Conservation (phyloP, 2,329 filamentous ascomycete genomes). For the Piedraia hortae region DNA sequence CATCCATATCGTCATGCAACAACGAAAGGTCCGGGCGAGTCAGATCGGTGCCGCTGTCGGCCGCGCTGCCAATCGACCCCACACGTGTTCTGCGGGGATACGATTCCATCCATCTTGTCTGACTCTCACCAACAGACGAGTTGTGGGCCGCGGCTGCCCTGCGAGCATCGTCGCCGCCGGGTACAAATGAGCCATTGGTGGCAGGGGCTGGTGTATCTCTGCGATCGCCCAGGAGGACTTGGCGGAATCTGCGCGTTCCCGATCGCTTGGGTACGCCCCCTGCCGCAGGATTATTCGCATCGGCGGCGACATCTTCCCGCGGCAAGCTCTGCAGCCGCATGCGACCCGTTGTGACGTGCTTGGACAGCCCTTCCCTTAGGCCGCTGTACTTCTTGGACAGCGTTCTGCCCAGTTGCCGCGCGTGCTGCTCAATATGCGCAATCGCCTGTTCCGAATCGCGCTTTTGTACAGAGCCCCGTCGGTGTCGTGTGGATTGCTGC, state of each 20-base stretch:
- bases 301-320: constrained; percentile 7
- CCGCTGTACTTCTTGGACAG: constrained; percentile 3
- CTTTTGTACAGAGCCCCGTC: too few relatives aligned
- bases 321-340: constrained; percentile 8
- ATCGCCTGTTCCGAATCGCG: too few relatives aligned
- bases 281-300: too few relatives aligned
- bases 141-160: constrained; percentile 9
- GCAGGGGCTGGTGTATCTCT: constrained; percentile 12
- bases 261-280: too few relatives aligned
- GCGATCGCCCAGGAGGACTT: constrained; percentile 5
- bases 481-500: too few relatives aligned
- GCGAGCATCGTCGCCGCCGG: constrained; percentile 11
- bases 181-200: constrained; percentile 1
- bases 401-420: constrained; percentile 1
- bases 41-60: constrained; percentile 14
- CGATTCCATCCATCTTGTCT: constrained; percentile 2
- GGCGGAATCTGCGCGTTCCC: constrained; percentile 8
- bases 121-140: neutral
- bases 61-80: constrained; percentile 11
- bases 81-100: constrained; percentile 6
- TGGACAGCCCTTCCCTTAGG: constrained; percentile 2
- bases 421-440: too few relatives aligned
- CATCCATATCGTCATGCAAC: constrained; percentile 4
- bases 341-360: constrained; percentile 2
- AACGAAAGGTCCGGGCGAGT: too few relatives aligned